phyloP scores from a whole-genome alignment of 2,329 filamentous ascomycete species.

The Ceratocystis papillata region DNA sequence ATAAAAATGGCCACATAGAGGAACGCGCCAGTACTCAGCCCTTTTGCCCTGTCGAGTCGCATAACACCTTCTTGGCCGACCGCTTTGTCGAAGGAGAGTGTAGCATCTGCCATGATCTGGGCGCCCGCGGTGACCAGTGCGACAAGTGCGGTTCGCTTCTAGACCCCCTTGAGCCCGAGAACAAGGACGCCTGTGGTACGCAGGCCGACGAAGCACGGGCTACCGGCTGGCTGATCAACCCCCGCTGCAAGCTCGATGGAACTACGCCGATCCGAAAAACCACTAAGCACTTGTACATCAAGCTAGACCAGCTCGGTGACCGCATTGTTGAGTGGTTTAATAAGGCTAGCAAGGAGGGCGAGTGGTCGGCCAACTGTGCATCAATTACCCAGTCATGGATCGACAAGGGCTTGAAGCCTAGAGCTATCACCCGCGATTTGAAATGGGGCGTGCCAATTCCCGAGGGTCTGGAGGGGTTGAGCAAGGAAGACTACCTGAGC shows the following conservation, averaged over 20 bases:
- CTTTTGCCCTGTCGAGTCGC: constrained; percentile 60
- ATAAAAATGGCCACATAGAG: constrained; percentile 77
- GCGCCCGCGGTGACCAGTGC: constrained; percentile 63
- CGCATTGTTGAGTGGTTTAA: constrained; percentile 68
- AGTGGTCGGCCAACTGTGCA: constrained; percentile 64
- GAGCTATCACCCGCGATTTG: constrained; percentile 84
- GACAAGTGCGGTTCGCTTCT: constrained; percentile 63
- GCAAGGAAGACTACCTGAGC: constrained; percentile 43
- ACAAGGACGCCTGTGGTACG: constrained; percentile 30
- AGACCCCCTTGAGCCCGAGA: constrained; percentile 53
- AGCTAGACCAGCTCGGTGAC: constrained; percentile 70
- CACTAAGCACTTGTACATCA: constrained; percentile 87
- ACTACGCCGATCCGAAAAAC: constrained; percentile 65
- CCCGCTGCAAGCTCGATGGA: constrained; percentile 82
- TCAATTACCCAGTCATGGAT: constrained; percentile 73
- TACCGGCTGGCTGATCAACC: constrained; percentile 57
- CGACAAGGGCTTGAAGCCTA: constrained; percentile 69
- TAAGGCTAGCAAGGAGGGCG: constrained; percentile 60
- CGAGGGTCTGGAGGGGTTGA: constrained; percentile 40
- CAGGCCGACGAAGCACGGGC: constrained; percentile 31
- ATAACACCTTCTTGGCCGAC: constrained; percentile 70
- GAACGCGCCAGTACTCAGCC: constrained; percentile 82
- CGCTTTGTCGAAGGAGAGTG: constrained; percentile 75
- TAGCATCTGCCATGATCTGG: constrained; percentile 59
- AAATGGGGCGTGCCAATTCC: constrained; percentile 67